Evolutionary conservation across 2,329 filamentous ascomycete genomes (phyloP).

Genomic region (Cercospora berteroae): DNA sequence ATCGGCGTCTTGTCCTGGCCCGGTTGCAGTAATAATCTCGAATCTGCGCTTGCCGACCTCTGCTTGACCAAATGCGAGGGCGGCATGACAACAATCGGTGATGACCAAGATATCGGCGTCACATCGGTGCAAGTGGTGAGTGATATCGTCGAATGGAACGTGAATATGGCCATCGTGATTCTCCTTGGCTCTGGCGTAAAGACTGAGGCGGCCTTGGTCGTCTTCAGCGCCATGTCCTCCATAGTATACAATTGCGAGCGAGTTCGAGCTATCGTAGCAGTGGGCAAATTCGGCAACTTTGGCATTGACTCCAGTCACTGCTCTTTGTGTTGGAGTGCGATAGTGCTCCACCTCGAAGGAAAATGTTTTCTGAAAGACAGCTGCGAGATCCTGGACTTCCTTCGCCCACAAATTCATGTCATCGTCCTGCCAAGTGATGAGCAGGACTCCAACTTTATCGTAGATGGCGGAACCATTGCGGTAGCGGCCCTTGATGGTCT

Average conservation of each 20-base stretch:
- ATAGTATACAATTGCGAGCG: constrained; percentile 15
- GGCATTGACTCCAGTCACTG: constrained; percentile 5
- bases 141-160: constrained; percentile 12
- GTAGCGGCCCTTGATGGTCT: constrained; percentile 12
- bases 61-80: constrained; percentile 8
- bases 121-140: constrained; percentile 5
- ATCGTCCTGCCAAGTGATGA: constrained; percentile 15
- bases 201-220: constrained; percentile 5
- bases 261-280: constrained; percentile 9
- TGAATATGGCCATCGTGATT: constrained; percentile 7
- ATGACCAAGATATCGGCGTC: constrained; percentile 15
- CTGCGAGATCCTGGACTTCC: constrained; percentile 3
- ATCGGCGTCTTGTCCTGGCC: neutral
- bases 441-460: constrained; percentile 15
- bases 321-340: constrained; percentile 6
- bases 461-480: constrained; percentile 5
- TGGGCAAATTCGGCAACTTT: constrained; percentile 11
- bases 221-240: constrained; percentile 11
- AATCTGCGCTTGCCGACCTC: constrained; percentile 16
- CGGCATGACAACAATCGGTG: constrained; percentile 14
- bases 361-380: constrained; percentile 9
- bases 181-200: neutral
- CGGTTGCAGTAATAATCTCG: constrained; percentile 12
- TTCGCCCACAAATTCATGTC: constrained; percentile 3
- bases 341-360: constrained; percentile 10